Conservation (phyloP, 2,329 filamentous ascomycete genomes). For the Hymenoscyphus fraxineus region DNA sequence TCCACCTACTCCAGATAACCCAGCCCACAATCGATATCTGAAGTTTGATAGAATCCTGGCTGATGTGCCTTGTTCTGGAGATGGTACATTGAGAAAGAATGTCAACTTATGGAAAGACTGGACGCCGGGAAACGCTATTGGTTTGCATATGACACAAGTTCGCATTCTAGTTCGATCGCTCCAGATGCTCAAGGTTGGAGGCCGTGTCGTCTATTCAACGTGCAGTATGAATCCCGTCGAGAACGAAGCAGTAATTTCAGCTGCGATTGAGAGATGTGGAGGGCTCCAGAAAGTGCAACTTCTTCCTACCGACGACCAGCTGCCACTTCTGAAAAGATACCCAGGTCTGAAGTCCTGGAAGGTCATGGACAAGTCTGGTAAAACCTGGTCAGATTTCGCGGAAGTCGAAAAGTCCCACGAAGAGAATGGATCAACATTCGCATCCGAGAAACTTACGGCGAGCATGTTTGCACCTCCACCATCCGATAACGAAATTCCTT, state of each 20-base stretch:
- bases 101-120: slow-evolving; percentile 92
- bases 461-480: slow-evolving; percentile 76
- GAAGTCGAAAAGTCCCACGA: slow-evolving; percentile 70
- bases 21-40: slow-evolving; percentile 65
- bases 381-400: slow-evolving; percentile 76
- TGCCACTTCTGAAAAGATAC: slow-evolving; percentile 72
- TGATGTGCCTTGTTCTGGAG: slow-evolving; percentile 94
- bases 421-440: slow-evolving; percentile 52
- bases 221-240: slow-evolving; percentile 99
- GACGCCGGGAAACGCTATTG: slow-evolving; percentile 81
- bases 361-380: slow-evolving; percentile 81
- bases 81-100: slow-evolving; percentile 93
- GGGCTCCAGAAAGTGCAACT: slow-evolving; percentile 77
- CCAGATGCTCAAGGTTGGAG: slow-evolving; percentile 93
- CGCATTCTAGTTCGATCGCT: slow-evolving; percentile 87
- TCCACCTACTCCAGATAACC: slow-evolving; percentile 55
- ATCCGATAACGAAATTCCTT: slow-evolving; percentile 59
- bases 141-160: slow-evolving; percentile 81
- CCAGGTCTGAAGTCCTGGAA: slow-evolving; percentile 80
- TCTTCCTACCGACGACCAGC: slow-evolving; percentile 73
- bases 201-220: slow-evolving; percentile 93
- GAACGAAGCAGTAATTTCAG: slow-evolving; percentile 87
- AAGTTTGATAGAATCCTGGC: slow-evolving; percentile 97
- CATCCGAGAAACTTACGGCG: slow-evolving; percentile 66
- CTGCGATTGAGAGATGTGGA: slow-evolving; percentile 86